Evolutionary conservation across 2,329 filamentous ascomycete genomes (phyloP), one percentile per base, ranked within the genome.

Genomic region (Penicillium sp.): DNA sequence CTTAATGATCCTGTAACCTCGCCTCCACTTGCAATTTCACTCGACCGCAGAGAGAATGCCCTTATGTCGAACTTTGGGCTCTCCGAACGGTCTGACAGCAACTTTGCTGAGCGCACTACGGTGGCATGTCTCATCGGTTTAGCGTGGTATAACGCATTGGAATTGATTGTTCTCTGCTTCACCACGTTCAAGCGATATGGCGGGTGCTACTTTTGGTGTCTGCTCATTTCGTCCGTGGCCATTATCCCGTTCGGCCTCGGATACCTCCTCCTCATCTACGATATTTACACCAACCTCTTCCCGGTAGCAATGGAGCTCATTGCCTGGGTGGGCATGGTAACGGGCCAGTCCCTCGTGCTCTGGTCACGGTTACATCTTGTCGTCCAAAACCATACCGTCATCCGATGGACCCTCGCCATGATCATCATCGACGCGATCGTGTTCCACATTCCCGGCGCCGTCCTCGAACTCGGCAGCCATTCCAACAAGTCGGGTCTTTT

Each of bases 171-270:
- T 28, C 67, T 75, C 44, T 65, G 74, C 44, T 73, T 74, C 47
- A 59, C 68, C 38, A 74, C 72, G 4, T 77, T 77, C 61, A 69
- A 67, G 41, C 60, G 61, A 40, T 73, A 71, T 51, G 57, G 56
- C 34, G 71, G 74, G 0, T 62, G 74, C 10, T 77, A 77, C 58
- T 77, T 77, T 56, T 77, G 71, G 69, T 70, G 67, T 50, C 62
- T 74, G 28, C 58, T 76, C 22, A 51, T 72, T 5, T 61, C 74
- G 8, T 69, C 71, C 23, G 42, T 66, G 38, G 72, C 70, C 36
- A 68, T 75, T 42, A 64, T 72, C 10, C 66, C 71, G 1, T 71
- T 74, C 50, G 61, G 67, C 5, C 55, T 75, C n/a, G 73, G 71
- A 7, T 74, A 74, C 53, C 47, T 76, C 20, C 61, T 76, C 44